Evolutionary conservation across 73 alveolate genomes (phyloP).

Genomic region (Uronychia binucleata): DNA sequence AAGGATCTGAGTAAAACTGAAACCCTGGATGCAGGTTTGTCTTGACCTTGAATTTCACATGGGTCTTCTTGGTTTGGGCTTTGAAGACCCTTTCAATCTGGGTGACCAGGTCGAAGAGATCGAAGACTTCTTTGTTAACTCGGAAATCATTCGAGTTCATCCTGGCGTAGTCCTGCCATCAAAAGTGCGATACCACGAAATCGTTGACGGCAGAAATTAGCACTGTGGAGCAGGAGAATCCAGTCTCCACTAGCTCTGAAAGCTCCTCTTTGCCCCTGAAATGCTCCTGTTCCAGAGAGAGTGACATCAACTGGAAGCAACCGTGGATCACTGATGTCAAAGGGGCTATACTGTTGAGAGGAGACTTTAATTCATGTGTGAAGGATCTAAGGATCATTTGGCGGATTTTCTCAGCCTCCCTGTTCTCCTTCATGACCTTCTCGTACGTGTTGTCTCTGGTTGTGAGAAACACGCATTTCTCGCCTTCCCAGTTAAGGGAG

Average conservation of each 20-base stretch:
- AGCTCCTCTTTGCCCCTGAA: background rate
- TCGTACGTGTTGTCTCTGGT: background rate
- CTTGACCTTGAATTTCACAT: background rate
- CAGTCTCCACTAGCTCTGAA: background rate
- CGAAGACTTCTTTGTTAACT: background rate
- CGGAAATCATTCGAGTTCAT: background rate
- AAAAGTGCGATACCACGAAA: background rate
- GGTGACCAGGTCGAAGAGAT: background rate
- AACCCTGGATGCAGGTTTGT: background rate
- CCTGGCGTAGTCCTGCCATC: background rate
- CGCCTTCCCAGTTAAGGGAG: background rate
- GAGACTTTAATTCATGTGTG: slow-evolving; percentile 5
- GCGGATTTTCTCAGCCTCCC: background rate
- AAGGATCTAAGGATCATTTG: background rate
- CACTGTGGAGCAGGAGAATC: background rate
- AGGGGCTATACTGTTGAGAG: background rate
- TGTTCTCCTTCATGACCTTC: background rate
- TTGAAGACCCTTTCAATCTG: background rate
- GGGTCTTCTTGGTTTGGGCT: background rate
- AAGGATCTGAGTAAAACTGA: slow-evolving; percentile 18
- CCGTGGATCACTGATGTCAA: background rate
- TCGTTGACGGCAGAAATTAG: background rate
- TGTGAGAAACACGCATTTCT: background rate
- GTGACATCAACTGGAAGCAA: background rate
- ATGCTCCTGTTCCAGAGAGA: background rate